phyloP scores from a whole-genome alignment of 2,329 filamentous ascomycete species.

The Diaporthe citri region DNA sequence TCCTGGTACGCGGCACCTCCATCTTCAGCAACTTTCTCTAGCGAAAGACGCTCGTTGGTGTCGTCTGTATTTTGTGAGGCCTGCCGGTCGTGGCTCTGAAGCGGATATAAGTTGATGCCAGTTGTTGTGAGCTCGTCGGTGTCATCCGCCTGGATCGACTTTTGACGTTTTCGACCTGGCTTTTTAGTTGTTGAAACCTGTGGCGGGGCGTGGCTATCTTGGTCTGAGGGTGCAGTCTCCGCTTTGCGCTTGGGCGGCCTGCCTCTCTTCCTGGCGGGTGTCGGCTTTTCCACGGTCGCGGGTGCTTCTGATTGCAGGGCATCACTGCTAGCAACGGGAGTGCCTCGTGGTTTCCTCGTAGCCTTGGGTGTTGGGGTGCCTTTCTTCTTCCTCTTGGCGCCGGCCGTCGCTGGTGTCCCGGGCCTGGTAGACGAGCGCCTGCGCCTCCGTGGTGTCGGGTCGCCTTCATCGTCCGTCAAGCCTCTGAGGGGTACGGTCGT shows the following conservation, averaged over 20 bases:
- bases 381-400: slow-evolving; percentile 58
- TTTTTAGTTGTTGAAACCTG: slow-evolving; percentile 45
- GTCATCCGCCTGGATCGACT: slow-evolving; percentile 44
- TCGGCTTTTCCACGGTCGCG: slow-evolving; percentile 30
- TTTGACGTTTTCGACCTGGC: slow-evolving; percentile 49
- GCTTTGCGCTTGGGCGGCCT: slow-evolving; percentile 38
- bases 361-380: slow-evolving; percentile 58
- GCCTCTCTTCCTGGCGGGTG: slow-evolving; percentile 49
- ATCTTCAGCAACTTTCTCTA: not conserved
- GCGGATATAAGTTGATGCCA: not conserved
- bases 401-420: slow-evolving; percentile 62
- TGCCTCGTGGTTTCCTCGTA: slow-evolving; percentile 42
- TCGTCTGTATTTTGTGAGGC: not conserved
- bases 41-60: not conserved
- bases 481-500: slow-evolving; percentile 63
- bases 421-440: slow-evolving; percentile 64
- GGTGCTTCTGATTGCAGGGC: slow-evolving; percentile 34
- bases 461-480: slow-evolving; percentile 57
- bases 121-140: slow-evolving; percentile 43
- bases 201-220: slow-evolving; percentile 46
- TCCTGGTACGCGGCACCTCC: slow-evolving; percentile 8
- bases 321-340: slow-evolving; percentile 34
- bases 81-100: not conserved
- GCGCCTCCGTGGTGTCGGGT: slow-evolving; percentile 56
- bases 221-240: slow-evolving; percentile 31